These are phyloP conservation scores for Brassica juncea DNA, from an alignment of 345 rosid species.

Conservation along the genomic window DNA sequence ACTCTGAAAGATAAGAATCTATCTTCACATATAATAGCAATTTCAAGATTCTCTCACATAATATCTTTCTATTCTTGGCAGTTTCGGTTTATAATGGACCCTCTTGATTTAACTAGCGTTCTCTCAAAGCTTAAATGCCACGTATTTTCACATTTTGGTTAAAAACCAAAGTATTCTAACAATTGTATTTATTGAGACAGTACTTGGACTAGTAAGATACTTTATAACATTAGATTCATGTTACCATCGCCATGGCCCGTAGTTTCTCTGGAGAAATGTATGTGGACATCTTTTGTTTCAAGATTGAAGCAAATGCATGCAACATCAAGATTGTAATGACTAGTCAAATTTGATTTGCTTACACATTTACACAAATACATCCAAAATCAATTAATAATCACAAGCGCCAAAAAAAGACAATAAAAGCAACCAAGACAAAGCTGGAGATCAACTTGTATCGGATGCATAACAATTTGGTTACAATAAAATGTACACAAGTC, in stretches of 20 bases:
- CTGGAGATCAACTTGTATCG: background rate
- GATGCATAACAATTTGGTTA: slow-evolving; percentile 6
- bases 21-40: background rate
- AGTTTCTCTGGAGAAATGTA: background rate
- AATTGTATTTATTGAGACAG: background rate
- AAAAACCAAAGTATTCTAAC: background rate
- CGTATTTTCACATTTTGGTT: background rate
- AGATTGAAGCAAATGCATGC: slow-evolving; percentile 13
- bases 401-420: background rate
- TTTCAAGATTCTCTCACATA: slow-evolving; percentile 10
- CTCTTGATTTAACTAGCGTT: background rate
- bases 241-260: background rate
- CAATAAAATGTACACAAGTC: background rate
- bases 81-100: background rate
- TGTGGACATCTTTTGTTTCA: background rate
- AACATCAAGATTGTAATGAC: slow-evolving; percentile 15
- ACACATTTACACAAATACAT: slow-evolving; percentile 7
- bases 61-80: slow-evolving; percentile 8
- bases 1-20: background rate
- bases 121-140: background rate
- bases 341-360: slow-evolving; percentile 14
- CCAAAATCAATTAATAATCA: slow-evolving; percentile 4
- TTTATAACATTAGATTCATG: background rate
- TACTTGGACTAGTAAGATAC: background rate
- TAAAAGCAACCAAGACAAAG: background rate